Percentiles rank a stretch among this genome's conserved stretches.
These are phyloP conservation scores for Pilobolus umbonatus DNA, from an alignment of 192 early-diverging fungal species.

Conservation along the genomic window DNA sequence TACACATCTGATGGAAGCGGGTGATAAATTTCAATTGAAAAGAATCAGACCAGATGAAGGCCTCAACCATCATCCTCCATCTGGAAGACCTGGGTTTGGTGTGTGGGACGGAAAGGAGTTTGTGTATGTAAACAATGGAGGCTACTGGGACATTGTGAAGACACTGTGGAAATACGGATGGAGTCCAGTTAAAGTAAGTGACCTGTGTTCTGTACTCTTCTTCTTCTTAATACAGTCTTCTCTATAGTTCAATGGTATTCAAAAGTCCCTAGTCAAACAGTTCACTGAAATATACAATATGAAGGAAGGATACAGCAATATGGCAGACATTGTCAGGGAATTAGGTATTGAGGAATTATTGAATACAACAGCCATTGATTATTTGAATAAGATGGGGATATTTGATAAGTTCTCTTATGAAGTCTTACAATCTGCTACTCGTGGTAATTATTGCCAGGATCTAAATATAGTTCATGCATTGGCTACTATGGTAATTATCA, in stretches of 20 bases:
- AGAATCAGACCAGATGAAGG: slow-evolving; percentile 20
- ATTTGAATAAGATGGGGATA: slow-evolving; percentile 36
- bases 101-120: slow-evolving; percentile 50
- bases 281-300: slow-evolving; percentile 36
- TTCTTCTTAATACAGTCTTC: neutral
- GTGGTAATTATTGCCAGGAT: slow-evolving; percentile 64
- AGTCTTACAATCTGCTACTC: slow-evolving; percentile 51
- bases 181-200: slow-evolving; percentile 41
- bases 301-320: slow-evolving; percentile 2
- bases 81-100: slow-evolving; percentile 18
- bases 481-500: slow-evolving; percentile 37
- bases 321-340: slow-evolving; percentile 21
- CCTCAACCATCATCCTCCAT: neutral
- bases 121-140: slow-evolving; percentile 45
- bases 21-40: slow-evolving; percentile 36
- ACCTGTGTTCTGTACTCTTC: neutral
- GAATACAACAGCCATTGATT: slow-evolving; percentile 29
- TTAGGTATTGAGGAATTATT: slow-evolving; percentile 28
- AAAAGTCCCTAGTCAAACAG: slow-evolving; percentile 8
- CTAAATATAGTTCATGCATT: slow-evolving; percentile 54
- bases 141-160: slow-evolving; percentile 38
- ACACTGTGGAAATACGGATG: slow-evolving; percentile 41
- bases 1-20: slow-evolving; percentile 46
- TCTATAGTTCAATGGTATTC: slow-evolving; percentile 2
- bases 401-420: slow-evolving; percentile 38